A percentile compares a stretch with the other conserved stretches of the same genome.
Evolutionary conservation across 2,329 filamentous ascomycete species (phyloP).

Genomic region (Parafenestella ontariensis): DNA sequence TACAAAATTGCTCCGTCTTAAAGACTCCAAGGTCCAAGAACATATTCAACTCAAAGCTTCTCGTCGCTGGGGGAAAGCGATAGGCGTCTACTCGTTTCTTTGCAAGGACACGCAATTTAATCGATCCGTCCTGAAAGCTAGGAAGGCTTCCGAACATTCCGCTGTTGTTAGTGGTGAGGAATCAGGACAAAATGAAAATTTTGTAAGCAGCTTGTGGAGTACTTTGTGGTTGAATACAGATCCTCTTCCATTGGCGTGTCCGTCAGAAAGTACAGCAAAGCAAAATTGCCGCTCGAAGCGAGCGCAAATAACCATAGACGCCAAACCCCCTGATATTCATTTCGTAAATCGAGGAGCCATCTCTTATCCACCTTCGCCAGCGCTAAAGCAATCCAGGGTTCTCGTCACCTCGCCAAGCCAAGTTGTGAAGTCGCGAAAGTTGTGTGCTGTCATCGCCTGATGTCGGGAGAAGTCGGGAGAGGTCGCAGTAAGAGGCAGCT

Average conservation of each 20-base stretch:
- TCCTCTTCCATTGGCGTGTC: constrained; percentile 18
- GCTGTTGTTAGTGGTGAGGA: neutral
- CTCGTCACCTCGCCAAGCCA: constrained; percentile 11
- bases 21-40: too few species aligned
- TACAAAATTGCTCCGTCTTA: too few species aligned
- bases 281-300: constrained; percentile 28
- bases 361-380: constrained; percentile 25
- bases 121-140: neutral
- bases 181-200: neutral
- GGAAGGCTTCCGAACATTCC: neutral
- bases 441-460: constrained; percentile 1
- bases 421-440: constrained; percentile 6
- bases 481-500: constrained; percentile 6
- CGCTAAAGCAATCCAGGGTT: constrained; percentile 25
- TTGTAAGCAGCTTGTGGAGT: neutral
- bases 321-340: constrained; percentile 38
- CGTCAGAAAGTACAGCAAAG: constrained; percentile 32
- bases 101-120: neutral
- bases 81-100: neutral
- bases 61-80: neutral
- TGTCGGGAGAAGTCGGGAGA: neutral
- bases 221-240: constrained; percentile 14
- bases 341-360: constrained; percentile 21
- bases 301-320: constrained; percentile 35
- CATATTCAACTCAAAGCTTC: too few species aligned